Conservation (phyloP, 148 eudicot genomes). For the Linanthus parryae region DNA sequence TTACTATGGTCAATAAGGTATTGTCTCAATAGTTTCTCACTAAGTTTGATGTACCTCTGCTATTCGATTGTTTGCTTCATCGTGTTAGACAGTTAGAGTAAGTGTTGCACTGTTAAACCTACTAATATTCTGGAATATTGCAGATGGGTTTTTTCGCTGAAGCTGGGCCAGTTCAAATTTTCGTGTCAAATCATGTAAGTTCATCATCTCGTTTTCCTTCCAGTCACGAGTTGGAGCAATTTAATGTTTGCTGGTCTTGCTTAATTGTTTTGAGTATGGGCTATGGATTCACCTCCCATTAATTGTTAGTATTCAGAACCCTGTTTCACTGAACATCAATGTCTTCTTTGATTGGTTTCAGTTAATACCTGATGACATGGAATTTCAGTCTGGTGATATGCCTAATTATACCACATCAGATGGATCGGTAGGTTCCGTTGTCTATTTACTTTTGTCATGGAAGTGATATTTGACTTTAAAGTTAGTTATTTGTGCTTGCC, state of each 20-base stretch:
- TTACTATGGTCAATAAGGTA: conserved; percentile 98
- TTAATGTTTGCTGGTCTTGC: not conserved
- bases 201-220: not conserved
- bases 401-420: conserved; percentile 91
- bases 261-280: no score
- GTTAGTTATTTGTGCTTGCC: conserved; percentile 4
- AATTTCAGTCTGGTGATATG: conserved; percentile 87
- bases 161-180: conserved; percentile 94
- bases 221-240: not conserved
- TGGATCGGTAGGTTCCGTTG: conserved; percentile 67
- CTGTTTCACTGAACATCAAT: no score
- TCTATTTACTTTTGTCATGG: not conserved
- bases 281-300: no score
- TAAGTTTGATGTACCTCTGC: not conserved
- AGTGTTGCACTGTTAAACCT: no score
- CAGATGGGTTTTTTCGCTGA: conserved; percentile 99
- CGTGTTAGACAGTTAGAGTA: no score
- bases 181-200: conserved; percentile 92
- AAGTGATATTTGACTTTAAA: not conserved
- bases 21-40: no score
- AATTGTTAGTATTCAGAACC: no score
- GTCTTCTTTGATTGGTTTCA: conserved; percentile 12
- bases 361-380: conserved; percentile 99
- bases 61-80: no score
- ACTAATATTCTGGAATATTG: no score